These are phyloP conservation scores for Hordeum pubiflorum DNA, from an alignment of 202 grass and related monocot species.

Conservation along the genomic window DNA sequence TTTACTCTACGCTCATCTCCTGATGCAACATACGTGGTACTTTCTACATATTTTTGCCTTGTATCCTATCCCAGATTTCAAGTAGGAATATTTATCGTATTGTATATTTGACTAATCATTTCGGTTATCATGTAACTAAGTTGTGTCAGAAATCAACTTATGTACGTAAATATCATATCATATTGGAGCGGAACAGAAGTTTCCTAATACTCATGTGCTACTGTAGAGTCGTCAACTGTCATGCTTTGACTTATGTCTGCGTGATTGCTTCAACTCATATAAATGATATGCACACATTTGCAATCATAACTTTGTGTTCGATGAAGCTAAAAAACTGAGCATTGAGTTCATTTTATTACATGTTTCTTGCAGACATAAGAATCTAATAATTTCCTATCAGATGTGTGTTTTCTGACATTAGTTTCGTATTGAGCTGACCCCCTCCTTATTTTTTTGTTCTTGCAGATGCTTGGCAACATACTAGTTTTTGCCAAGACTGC, in stretches of 20 bases:
- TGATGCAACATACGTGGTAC: conserved; percentile 86
- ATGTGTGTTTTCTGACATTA: neutral
- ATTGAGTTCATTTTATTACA: neutral
- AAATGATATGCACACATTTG: neutral
- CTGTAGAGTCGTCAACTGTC: neutral
- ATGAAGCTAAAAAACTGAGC: neutral
- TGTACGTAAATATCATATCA: neutral
- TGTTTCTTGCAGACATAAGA: conserved; percentile 11
- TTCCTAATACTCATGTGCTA: neutral
- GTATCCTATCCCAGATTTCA: neutral
- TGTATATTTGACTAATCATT: neutral
- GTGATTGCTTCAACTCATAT: neutral
- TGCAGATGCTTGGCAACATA: conserved; percentile 92
- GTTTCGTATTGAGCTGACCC: conserved; percentile 18
- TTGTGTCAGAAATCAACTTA: neutral
- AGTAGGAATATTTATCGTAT: neutral
- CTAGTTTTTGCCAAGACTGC: conserved; percentile 77
- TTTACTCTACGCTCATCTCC: conserved; percentile 71
- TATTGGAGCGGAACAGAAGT: neutral
- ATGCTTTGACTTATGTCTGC: neutral
- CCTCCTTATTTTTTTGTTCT: neutral
- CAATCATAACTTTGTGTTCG: too few species aligned
- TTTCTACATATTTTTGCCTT: conserved; percentile 3
- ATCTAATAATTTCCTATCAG: conserved; percentile 16
- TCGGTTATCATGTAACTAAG: neutral